A percentile compares a stretch with the other conserved stretches of the same genome.
phyloP scores from a whole-genome alignment of 2,329 filamentous ascomycete species.

The Nemania serpens region DNA sequence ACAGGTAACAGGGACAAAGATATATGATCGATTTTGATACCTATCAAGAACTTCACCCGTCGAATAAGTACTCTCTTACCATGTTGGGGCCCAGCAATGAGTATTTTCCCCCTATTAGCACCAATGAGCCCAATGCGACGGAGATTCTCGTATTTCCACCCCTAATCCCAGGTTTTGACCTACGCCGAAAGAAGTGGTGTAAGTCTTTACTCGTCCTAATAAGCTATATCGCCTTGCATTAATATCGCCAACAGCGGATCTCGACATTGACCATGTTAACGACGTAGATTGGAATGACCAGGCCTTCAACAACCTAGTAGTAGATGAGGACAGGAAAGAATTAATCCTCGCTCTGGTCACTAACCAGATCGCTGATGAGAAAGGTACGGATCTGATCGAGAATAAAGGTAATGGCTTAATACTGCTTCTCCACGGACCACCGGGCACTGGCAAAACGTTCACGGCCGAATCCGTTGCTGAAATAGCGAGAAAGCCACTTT shows the following conservation, averaged over 20 bases:
- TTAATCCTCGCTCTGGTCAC: not conserved
- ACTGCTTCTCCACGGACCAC: conserved; percentile 18
- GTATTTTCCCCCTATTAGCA: too few relatives aligned
- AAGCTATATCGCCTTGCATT: not conserved
- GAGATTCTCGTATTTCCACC: not conserved
- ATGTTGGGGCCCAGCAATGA: too few relatives aligned
- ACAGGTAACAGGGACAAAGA: too few relatives aligned
- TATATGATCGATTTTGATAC: not conserved
- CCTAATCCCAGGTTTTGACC: not conserved
- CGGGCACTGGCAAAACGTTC: conserved; percentile 32
- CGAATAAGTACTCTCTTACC: too few relatives aligned
- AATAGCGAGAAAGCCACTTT: conserved; percentile 29
- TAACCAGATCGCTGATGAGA: not conserved
- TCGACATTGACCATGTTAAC: not conserved
- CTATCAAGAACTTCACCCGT: not conserved
- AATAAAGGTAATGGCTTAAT: not conserved
- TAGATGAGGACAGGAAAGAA: not conserved
- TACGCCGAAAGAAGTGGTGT: not conserved
- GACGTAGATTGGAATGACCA: not conserved
- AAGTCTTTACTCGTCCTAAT: not conserved
- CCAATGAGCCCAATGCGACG: not conserved
- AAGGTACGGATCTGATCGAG: not conserved
- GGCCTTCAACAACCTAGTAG: not conserved
- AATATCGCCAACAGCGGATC: not conserved
- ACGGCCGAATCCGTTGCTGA: conserved; percentile 34